These are phyloP conservation scores for Candida namnaoensis DNA, from an alignment of 805 yeast species.

Conservation along the genomic window DNA sequence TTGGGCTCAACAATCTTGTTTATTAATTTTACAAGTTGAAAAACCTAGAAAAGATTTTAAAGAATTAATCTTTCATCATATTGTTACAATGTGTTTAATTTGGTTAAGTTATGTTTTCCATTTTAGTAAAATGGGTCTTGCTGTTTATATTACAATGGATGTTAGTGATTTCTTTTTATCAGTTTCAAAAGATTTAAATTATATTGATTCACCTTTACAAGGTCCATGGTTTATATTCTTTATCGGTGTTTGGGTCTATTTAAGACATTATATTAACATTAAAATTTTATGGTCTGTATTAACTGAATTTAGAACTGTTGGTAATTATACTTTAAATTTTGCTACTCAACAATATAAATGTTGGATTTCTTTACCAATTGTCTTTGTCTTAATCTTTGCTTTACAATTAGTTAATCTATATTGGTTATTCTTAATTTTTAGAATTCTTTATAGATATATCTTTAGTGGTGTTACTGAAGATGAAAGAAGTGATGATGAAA, in stretches of 20 bases:
- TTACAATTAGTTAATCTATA: slow-evolving; percentile 80
- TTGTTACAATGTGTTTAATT: slow-evolving; percentile 82
- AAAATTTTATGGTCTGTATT: slow-evolving; percentile 75
- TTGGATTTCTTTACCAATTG: slow-evolving; percentile 89
- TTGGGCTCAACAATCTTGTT: slow-evolving; percentile 94
- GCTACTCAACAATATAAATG: slow-evolving; percentile 92
- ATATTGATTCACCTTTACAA: slow-evolving; percentile 58
- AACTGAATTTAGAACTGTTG: slow-evolving; percentile 82
- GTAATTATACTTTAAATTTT: slow-evolving; percentile 75
- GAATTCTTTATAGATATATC: slow-evolving; percentile 65
- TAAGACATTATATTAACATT: slow-evolving; percentile 81
- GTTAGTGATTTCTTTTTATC: slow-evolving; percentile 86
- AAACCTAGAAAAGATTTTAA: slow-evolving; percentile 91
- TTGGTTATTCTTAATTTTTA: slow-evolving; percentile 78
- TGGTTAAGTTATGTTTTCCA: slow-evolving; percentile 88
- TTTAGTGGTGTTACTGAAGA: slow-evolving; percentile 57
- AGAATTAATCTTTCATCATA: slow-evolving; percentile 89
- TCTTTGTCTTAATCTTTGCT: slow-evolving; percentile 67
- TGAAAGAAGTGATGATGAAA: slow-evolving; percentile 84
- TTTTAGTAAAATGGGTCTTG: slow-evolving; percentile 92
- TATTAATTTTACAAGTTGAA: slow-evolving; percentile 76
- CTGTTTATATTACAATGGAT: slow-evolving; percentile 92
- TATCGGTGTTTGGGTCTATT: slow-evolving; percentile 70
- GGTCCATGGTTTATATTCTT: slow-evolving; percentile 65
- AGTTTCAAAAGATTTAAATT: slow-evolving; percentile 77